Base-by-base conservation (phyloP, 192 early-diverging fungal species). In the Dimargaris cristalligena region DNA sequence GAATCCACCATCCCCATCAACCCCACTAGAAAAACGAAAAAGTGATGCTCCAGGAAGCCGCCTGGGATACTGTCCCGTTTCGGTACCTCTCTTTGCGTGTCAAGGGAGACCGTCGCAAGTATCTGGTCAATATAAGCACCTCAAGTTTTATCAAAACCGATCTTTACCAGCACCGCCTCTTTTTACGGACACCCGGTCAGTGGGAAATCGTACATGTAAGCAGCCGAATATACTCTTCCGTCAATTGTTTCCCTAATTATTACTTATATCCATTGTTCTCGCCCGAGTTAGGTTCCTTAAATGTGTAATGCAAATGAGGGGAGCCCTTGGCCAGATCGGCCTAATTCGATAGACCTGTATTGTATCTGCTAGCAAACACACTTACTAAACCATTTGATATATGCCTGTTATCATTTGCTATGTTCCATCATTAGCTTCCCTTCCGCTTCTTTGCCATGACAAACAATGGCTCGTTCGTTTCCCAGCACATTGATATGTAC, bases 391-490 rank as follows among this genome's bases (percentile, higher is more conserved):
- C 18, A 46, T 22, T 16, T 46, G 23, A 11, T 10, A 22, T 25
- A 13, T 64, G 23, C 3, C 25, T 60, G 33, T 57, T 14, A 60
- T 51, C 25, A 33, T 60, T 16, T 13, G 44, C 13, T 57, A 46
- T 4, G 58, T 34, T 16, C 2, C 1, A 22, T 2, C 20, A 22
- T 11, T 61, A 88, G 86, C 86, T 97, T 44, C 94, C 94, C 18
- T 94, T 94, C 69, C 78, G 80, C 45, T 88, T 89, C 66, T 97
- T 97, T 67, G 86, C 94, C 29, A 69, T 93, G 38, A 97, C 94
- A 9, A 84, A 81, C 62, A 83, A 94, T 61, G 89, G 92, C 35
- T 79, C 85, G 41, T 87, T 94, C 35, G 80, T 92, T 65, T 78
- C 83, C 48, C 77, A 85, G 13, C 90, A 97, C 65, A 74, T 90